Conservation (phyloP, 2,329 filamentous ascomycete genomes). For the Claviceps digitariae region DNA sequence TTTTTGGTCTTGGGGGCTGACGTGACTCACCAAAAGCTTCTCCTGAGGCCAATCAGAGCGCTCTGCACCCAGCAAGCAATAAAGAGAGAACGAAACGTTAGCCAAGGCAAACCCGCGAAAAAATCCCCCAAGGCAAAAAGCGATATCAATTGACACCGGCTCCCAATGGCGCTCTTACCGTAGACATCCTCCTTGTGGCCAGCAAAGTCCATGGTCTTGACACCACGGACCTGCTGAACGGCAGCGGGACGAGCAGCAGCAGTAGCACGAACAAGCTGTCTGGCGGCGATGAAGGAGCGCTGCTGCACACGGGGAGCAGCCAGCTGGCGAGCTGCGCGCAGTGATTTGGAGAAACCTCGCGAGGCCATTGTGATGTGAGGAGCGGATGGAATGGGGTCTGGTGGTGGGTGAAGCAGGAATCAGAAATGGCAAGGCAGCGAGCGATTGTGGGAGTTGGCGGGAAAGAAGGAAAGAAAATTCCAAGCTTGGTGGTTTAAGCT, state of each 20-base stretch:
- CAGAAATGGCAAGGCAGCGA: conserved; percentile 5
- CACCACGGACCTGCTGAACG: conserved; percentile 68
- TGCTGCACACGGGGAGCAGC: conserved; percentile 45
- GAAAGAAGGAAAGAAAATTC: conserved; percentile 9
- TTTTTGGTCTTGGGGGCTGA: not conserved
- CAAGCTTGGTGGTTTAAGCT: conserved; percentile 7
- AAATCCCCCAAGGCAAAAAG: no score
- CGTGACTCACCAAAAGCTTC: conserved; percentile 75
- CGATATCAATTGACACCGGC: not conserved
- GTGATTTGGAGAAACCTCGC: conserved; percentile 55
- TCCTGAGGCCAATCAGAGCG: conserved; percentile 96
- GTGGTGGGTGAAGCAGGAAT: not conserved
- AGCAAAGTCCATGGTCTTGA: conserved; percentile 99
- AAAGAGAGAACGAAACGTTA: conserved; percentile 3
- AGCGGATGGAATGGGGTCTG: conserved; percentile 12
- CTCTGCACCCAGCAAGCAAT: conserved; percentile 41
- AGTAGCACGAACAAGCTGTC: conserved; percentile 38
- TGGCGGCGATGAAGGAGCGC: conserved; percentile 49
- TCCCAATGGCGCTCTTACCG: conserved; percentile 38
- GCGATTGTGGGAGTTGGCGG: conserved; percentile 5
- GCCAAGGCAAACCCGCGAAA: not conserved
- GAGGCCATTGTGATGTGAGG: conserved; percentile 53
- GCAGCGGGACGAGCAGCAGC: conserved; percentile 32
- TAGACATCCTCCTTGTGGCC: conserved; percentile 90
- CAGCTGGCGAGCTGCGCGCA: conserved; percentile 49